Base-by-base conservation (phyloP, 139 green algal genomes). In the Desmodesmus armatus region DNA sequence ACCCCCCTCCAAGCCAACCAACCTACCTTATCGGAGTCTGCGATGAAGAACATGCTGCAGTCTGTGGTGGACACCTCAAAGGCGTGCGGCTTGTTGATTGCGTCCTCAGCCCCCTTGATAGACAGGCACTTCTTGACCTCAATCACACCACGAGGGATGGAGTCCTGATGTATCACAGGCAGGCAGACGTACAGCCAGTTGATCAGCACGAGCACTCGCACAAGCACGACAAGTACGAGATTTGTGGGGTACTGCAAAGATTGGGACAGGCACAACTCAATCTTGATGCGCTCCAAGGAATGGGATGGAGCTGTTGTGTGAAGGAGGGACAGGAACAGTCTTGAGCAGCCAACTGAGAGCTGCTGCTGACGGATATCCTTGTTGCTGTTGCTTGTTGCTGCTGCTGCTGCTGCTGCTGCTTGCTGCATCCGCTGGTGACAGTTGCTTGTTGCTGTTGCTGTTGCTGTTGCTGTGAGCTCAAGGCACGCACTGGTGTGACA, bases 51-150 rank as follows among this genome's bases (percentile, higher is more conserved):
- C 93, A 98, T 97, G 87, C 80, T 93, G 62, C 91, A 89, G 3
- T 94, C 86, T 19, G 88, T 88, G 4, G 95, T 99, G 21, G 93
- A 96, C 70, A 99, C 95, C 90, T 99, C 98, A 91, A 99, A 99
- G 0, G 96, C 95, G 86, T 96, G 91, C 0, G 95, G 93, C 90
- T 96, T 97, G 92, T 99, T 99, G 86, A 99, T 94, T 0, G 92
- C 91, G 75, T 99, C 97, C 89, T 99, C 97, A 2, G 97, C 97
- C 7, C 97, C 95, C 88, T 99, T 99, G 89, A 99, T 98, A 23
- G 94, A 97, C 81, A 99, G 88, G 90, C 98, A 99, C 58, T 91
- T 94, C 63, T 95, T 93, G 11, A 98, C 93, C 88, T 98, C 93
- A 74, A 99, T 98, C 2, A 99, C 91, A 5, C 98, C 98, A 1